Base-by-base conservation (phyloP, 1,139 yeast genomes). In the Arxiozyma telluris region DNA sequence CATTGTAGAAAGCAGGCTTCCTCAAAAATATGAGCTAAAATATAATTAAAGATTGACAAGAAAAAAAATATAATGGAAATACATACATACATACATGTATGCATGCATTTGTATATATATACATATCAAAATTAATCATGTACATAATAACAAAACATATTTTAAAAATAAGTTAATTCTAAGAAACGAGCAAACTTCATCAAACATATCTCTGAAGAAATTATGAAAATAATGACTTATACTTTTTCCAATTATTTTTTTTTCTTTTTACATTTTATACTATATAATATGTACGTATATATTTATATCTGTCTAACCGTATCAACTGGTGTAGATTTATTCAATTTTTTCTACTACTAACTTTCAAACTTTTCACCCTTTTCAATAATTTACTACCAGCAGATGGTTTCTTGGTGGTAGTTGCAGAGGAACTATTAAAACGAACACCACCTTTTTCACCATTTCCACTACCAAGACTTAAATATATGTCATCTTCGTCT, bases 281-380 rank as follows among this genome's bases (percentile, higher is more conserved):
- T 34, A 34, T 34, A 34, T 34, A 34, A 34, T 34, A 34, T 34
- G n/a, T 34, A 4, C 6, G 39, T 34, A 34, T 6, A 34, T 34
- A 27, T 27, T 27, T 27, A 27, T 27, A 27, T 27, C 7, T 27
- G n/a, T 15, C 8, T 34, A 15, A 34, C n/a, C 39, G 12, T 34
- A 34, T 34, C 7, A 2, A 12, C n/a, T 12, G 17, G 6, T 15
- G 39, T 15, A 12, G 17, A 34, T 34, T 12, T 15, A 18, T 11
- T 50, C 23, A 56, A 44, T 53, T 50, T 41, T 54, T 63, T 58
- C 62, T 72, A 58, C 76, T 69, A 18, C 87, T 82, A 51, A 87
- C 95, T 71, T 85, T 87, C 73, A 90, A 79, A 76, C 96, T 87
- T 73, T 87, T 87, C 49, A 90, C 96, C 69, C 96, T 83, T 66